phyloP scores from a whole-genome alignment of 2,329 filamentous ascomycete genomes.

The Pseudogymnoascus sp. region DNA sequence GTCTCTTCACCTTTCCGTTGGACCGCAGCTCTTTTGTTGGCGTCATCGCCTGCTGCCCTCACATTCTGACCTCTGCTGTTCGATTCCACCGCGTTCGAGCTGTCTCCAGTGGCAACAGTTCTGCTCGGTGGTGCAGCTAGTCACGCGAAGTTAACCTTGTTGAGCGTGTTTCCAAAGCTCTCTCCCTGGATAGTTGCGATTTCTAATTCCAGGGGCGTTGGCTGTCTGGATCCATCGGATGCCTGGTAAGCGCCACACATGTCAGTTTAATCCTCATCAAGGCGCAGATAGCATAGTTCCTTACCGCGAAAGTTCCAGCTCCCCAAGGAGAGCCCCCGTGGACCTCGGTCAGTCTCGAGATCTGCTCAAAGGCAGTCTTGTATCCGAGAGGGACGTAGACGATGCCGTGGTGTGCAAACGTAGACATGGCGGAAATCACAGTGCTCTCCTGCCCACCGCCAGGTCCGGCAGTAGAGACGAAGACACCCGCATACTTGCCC shows the following conservation, averaged over 20 bases:
- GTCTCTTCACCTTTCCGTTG: background rate
- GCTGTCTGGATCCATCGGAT: constrained; percentile 76
- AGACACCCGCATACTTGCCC: constrained; percentile 87
- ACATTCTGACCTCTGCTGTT: background rate
- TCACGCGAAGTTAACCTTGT: constrained; percentile 44
- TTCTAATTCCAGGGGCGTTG: constrained; percentile 64
- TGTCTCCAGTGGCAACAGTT: background rate
- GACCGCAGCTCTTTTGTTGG: background rate
- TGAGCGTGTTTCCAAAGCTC: constrained; percentile 68
- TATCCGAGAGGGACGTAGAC: constrained; percentile 95
- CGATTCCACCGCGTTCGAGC: background rate
- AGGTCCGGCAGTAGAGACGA: constrained; percentile 74
- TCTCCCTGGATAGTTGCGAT: constrained; percentile 78
- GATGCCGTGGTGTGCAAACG: constrained; percentile 86
- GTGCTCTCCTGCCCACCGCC: constrained; percentile 95
- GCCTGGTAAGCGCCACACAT: background rate
- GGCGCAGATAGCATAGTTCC: background rate
- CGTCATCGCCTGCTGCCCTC: background rate
- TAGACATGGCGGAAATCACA: constrained; percentile 71
- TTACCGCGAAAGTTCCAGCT: constrained; percentile 77
- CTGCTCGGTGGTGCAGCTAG: background rate
- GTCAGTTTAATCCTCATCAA: background rate
- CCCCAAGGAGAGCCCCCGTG: constrained; percentile 89
- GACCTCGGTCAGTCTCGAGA: constrained; percentile 68
- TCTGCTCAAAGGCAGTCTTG: constrained; percentile 63